Percentiles rank a stretch among this genome's conserved stretches.
Conservation (phyloP, 805 yeast species). For the Candida sanyiensis region DNA sequence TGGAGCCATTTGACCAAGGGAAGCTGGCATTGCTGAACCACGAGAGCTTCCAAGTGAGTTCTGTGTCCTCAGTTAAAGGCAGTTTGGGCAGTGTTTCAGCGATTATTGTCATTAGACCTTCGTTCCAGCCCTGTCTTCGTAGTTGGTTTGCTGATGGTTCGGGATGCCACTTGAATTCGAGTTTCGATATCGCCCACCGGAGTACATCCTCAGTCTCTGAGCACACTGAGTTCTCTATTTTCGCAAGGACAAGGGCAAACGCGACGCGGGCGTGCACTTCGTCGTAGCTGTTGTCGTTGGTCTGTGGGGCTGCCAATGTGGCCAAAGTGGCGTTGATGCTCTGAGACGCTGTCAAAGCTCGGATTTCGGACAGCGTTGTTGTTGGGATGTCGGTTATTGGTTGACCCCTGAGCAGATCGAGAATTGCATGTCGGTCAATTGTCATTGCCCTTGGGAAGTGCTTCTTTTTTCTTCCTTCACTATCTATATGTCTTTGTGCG, state of each 20-base stretch:
- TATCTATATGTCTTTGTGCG: too few relatives aligned
- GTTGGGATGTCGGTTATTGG: neutral
- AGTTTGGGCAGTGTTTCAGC: neutral
- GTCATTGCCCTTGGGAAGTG: neutral
- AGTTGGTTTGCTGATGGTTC: too few relatives aligned
- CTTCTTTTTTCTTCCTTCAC: neutral
- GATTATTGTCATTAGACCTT: neutral
- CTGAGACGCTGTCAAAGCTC: too few relatives aligned
- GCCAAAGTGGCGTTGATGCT: too few relatives aligned
- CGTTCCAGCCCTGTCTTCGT: constrained; percentile 1
- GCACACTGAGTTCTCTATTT: neutral
- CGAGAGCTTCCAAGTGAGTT: neutral
- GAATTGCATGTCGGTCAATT: neutral
- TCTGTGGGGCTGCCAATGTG: too few relatives aligned
- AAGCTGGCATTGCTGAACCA: neutral
- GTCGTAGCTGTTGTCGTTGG: neutral
- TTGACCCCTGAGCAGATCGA: neutral
- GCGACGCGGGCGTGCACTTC: neutral
- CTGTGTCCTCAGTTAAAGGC: neutral
- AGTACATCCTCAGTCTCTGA: neutral
- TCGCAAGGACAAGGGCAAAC: neutral
- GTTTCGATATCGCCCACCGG: neutral
- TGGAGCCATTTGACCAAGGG: neutral
- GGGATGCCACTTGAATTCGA: neutral
- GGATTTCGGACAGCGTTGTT: neutral